Conservation (phyloP, 768 basidiomycete species). For the Boletus tylopilopsis region DNA sequence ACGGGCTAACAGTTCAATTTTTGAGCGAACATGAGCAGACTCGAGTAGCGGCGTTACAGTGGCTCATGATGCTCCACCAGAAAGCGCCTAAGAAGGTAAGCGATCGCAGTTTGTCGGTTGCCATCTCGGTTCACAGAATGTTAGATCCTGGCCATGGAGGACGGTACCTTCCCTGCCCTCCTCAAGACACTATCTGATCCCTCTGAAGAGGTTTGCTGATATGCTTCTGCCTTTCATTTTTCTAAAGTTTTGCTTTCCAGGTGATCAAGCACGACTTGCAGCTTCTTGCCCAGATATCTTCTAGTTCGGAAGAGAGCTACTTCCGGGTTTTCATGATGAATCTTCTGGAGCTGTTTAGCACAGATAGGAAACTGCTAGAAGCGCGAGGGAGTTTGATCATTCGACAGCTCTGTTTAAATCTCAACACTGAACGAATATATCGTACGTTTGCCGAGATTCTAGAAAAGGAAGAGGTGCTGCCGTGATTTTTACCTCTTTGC, state of each 20-base stretch:
- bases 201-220: slow-evolving; percentile 75
- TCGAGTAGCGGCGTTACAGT: slow-evolving; percentile 90
- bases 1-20: slow-evolving; percentile 89
- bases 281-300: slow-evolving; percentile 94
- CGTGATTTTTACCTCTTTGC: not conserved
- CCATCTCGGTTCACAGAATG: not conserved
- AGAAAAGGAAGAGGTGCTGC: slow-evolving; percentile 90
- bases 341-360: slow-evolving; percentile 90
- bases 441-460: slow-evolving; percentile 94
- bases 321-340: slow-evolving; percentile 97
- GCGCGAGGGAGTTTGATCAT: slow-evolving; percentile 94
- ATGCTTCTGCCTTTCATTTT: not conserved
- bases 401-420: slow-evolving; percentile 86
- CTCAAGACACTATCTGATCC: slow-evolving; percentile 95
- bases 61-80: slow-evolving; percentile 98
- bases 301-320: slow-evolving; percentile 91
- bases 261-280: slow-evolving; percentile 97
- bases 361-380: slow-evolving; percentile 85
- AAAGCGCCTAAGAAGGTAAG: slow-evolving; percentile 92
- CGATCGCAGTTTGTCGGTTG: not conserved
- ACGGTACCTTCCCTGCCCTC: slow-evolving; percentile 93
- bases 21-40: slow-evolving; percentile 97
- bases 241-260: slow-evolving; percentile 34
- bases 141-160: slow-evolving; percentile 93
- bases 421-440: slow-evolving; percentile 95